Evolutionary conservation across 2,329 filamentous ascomycete species (phyloP).

Genomic region (Penicillium olsonii): DNA sequence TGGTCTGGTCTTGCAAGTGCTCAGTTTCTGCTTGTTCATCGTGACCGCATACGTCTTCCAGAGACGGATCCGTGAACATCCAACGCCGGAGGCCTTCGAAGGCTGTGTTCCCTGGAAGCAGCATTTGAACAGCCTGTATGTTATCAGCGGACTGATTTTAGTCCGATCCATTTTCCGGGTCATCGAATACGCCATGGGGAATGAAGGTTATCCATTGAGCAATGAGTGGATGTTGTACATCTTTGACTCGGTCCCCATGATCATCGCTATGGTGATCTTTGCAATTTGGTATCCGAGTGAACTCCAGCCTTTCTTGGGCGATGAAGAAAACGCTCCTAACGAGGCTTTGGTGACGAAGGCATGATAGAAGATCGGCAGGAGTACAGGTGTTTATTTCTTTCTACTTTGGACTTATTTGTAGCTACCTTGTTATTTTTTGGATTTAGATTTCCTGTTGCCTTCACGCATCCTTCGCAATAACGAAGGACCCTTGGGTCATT

Average conservation of each 20-base stretch:
- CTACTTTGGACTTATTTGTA: too few species aligned
- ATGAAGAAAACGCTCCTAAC: too few species aligned
- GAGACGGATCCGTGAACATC: constrained; percentile 3
- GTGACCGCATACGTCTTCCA: constrained; percentile 6
- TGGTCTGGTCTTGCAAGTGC: background rate
- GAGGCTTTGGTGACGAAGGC: too few species aligned
- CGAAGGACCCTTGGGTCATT: too few species aligned
- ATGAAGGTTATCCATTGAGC: constrained; percentile 26
- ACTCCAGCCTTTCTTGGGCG: constrained; percentile 5
- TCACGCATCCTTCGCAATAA: too few species aligned
- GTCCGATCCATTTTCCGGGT: constrained; percentile 33
- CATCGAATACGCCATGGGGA: constrained; percentile 30
- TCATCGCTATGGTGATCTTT: constrained; percentile 13
- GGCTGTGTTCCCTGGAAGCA: constrained; percentile 5
- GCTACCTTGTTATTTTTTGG: too few species aligned
- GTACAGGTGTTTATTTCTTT: too few species aligned
- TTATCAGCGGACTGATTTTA: constrained; percentile 27
- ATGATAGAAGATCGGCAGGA: too few species aligned
- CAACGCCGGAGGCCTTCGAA: constrained; percentile 3
- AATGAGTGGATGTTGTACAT: constrained; percentile 32
- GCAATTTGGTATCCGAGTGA: constrained; percentile 9
- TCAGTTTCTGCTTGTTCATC: constrained; percentile 13
- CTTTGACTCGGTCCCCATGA: constrained; percentile 35
- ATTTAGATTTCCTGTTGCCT: too few species aligned
- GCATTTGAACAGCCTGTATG: constrained; percentile 19